Evolutionary conservation across 2,329 filamentous ascomycete species (phyloP).

Genomic region (Claviceps digitariae): DNA sequence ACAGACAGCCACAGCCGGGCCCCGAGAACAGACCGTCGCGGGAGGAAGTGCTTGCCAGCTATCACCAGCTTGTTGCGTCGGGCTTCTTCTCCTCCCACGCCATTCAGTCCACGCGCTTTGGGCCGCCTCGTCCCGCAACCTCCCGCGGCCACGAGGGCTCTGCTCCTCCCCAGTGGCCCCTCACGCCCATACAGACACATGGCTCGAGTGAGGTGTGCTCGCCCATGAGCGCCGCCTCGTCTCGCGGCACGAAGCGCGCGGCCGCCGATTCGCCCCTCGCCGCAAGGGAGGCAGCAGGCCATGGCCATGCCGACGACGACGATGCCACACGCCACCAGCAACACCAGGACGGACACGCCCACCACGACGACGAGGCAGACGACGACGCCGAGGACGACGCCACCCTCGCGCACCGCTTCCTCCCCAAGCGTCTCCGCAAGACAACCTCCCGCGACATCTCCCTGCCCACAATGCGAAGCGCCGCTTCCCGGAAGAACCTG

Average conservation of each 20-base stretch:
- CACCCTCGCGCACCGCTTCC: constrained; percentile 11
- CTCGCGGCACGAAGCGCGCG: constrained; percentile 37
- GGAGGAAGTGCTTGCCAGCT: constrained; percentile 43
- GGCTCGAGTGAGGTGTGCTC: constrained; percentile 15
- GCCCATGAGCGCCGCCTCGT: constrained; percentile 20
- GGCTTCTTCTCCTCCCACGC: constrained; percentile 47
- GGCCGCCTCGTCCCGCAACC: constrained; percentile 6
- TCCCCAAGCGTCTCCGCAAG: constrained; percentile 36
- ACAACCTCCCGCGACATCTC: constrained; percentile 31
- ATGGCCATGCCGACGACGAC: not conserved
- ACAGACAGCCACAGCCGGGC: not conserved
- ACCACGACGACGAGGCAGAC: not conserved
- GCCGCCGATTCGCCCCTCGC: constrained; percentile 23
- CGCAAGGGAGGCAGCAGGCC: constrained; percentile 6
- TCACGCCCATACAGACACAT: constrained; percentile 8
- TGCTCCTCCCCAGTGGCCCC: constrained; percentile 14
- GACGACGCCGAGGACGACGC: constrained; percentile 9
- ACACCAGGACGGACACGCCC: not conserved
- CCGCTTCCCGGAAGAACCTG: constrained; percentile 10
- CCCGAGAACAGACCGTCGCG: constrained; percentile 18
- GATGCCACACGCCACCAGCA: constrained; percentile 2
- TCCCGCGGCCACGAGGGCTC: constrained; percentile 8
- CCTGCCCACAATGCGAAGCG: constrained; percentile 19
- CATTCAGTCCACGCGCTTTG: constrained; percentile 37
- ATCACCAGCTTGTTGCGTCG: constrained; percentile 40